Base-by-base conservation (phyloP, 116 monocot species). In the Posidonia oceanica region DNA sequence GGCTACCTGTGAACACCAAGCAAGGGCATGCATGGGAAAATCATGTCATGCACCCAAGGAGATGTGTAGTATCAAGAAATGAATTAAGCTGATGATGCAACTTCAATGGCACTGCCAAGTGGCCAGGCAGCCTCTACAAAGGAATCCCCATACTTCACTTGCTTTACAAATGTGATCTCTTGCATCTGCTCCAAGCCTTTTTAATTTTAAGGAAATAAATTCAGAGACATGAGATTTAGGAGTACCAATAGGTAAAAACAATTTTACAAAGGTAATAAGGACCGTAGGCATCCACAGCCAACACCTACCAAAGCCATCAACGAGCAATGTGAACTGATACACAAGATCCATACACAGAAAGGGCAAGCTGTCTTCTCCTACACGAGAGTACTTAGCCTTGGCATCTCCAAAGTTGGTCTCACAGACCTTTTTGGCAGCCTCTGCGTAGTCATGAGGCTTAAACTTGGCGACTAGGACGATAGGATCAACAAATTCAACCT, bases 81-180 rank as follows among this genome's bases (percentile, higher is more conserved):
- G 48, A 48, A 48, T 48, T 12, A 48, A 48, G 7, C 48, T 7
- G 80, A 67, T 37, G 91, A 97, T 63, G 85, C 85, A 61, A 74
- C 85, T 79, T 97, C 97, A 74, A 97, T 87, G 36, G 89, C 91
- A 76, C 89, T 91, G 37, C 91, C 97, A 36, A 97, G 74, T 7
- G 97, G 91, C 97, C 97, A 91, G 15, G 97, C 97, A 59, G 97
- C 92, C 65, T 91, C 97, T 40, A 91, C 87, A 52, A 80, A 75
- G 37, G 81, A 75, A 79, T 89, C 80, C 20, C 83, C 69, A 68
- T 89, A 97, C 52, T 81, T 77, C 40, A 97, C 83, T 77, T 87
- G 62, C 80, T 96, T 96, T 15, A 96, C 96, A 70, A 96, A 78
- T 5, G 88, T 96, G 55, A 96, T 91, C 61, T 83, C 83, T 77